Base-by-base conservation (phyloP, 176 grass and related monocot genomes). In the Tillandsia leiboldiana region DNA sequence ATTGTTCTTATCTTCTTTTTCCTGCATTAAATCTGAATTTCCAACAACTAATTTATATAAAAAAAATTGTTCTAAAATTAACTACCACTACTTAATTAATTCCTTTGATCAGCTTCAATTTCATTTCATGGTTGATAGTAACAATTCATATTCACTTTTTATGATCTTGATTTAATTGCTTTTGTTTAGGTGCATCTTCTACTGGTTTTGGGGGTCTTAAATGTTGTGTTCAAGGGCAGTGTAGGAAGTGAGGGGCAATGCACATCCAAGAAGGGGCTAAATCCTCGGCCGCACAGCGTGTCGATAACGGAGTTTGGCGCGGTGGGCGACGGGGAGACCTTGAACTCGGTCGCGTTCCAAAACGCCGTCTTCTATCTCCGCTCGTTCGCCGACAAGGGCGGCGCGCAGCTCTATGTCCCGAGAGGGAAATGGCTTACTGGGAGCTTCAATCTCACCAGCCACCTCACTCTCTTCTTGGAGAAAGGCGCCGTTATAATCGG, bases 391-490 rank as follows among this genome's bases (percentile, higher is more conserved):
- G 92, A 96, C 70, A 96, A 96, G 85, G 88, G 92, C 1, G 92
- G 92, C 3, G 92, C 88, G 20, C 92, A 96, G 73, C 73, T 96
- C 33, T 96, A 92, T 49, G 92, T 96, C 48, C 92, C 92, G 13
- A 76, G 85, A 72, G 92, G 92, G 26, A 79, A 78, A 50, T 96
- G 92, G 92, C 87, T 96, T 70, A 96, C 88, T 23, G 88, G 92
- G 76, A 96, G 92, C 80, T 92, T 96, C 83, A 96, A 96, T 68
- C 73, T 96, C 66, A 96, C 86, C 14, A 96, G 88, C 56, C 88
- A 92, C 70, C 64, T 96, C 48, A 96, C 92, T 3, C 73, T 96
- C 70, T 96, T 87, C 78, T 78, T 96, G 73, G 92, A 96, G 80
- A 52, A 80, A 80, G 88, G 69, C 1, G 92, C 92, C 1, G 73